Base-by-base conservation (phyloP, 257 asterid species). In the Solanum megistacrolobum region DNA sequence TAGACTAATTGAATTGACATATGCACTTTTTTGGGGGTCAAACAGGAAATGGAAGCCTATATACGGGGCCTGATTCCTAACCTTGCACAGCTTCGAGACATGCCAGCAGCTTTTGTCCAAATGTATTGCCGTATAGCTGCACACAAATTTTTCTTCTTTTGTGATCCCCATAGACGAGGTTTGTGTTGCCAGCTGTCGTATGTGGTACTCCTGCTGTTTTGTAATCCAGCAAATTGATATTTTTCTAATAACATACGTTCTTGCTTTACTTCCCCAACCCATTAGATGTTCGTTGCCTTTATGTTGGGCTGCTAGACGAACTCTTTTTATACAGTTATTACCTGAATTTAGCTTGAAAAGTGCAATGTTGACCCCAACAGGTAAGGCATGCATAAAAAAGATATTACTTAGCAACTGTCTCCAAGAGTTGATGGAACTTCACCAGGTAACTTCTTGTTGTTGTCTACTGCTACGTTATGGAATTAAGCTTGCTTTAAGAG, bases 41-140 rank as follows among this genome's bases (percentile, higher is more conserved):
- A 48, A 85, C 72, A 97, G 99, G 99, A 97, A 93, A 96, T 97
- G 99, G 99, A 97, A 89, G 93, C 93, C 83, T 97, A 97, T 91
- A 96, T 97, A 87, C 91, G 98, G 85, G 99, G 99, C 84, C 98
- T 97, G 89, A 97, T 97, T 92, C 99, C 99, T 68, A 97, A 97
- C 90, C 91, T 97, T 92, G 99, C 99, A 29, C 99, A 97, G 90
- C 90, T 97, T 60, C 92, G 98, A 83, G 98, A 94, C 90, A 96
- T 97, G 98, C 99, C 99, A 85, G 92, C 94, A 86, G 95, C 96
- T 88, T 97, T 97, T 93, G 95, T 94, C 88, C 98, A 95, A 89
- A 97, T 94, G 99, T 97, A 97, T 88, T 95, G 99, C 90, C 98
- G 99, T 87, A 97, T 97, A 87, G 99, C 99, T 55, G 98, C 99